phyloP scores from a whole-genome alignment of 495 filamentous ascomycete species.

The Aspergillus sclerotiicarbonarius region DNA sequence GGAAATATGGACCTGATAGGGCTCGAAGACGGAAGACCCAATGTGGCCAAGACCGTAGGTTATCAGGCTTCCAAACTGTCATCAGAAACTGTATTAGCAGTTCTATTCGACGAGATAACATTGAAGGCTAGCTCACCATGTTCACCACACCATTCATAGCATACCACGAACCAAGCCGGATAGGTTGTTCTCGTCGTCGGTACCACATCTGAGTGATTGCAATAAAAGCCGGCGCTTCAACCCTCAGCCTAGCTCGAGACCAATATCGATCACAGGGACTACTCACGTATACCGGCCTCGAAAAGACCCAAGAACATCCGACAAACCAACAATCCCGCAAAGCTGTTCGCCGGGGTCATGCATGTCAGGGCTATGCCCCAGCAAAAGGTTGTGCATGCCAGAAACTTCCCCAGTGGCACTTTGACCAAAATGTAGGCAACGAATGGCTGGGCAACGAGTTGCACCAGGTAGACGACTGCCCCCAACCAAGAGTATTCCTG shows the following conservation, averaged over 20 bases:
- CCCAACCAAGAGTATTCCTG: conserved; percentile 55
- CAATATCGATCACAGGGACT: not conserved
- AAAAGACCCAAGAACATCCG: conserved; percentile 64
- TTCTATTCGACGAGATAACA: not conserved
- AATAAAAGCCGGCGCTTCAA: conserved; percentile 54
- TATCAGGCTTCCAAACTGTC: conserved; percentile 47
- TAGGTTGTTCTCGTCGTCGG: conserved; percentile 56
- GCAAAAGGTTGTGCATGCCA: conserved; percentile 54
- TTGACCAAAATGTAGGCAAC: conserved; percentile 41
- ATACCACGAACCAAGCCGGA: conserved; percentile 59
- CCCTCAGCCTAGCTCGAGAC: not conserved
- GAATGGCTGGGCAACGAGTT: conserved; percentile 46
- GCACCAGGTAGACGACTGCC: conserved; percentile 49
- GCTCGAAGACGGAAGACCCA: conserved; percentile 46
- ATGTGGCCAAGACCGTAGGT: conserved; percentile 63
- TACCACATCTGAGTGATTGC: conserved; percentile 66
- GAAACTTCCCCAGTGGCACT: conserved; percentile 48
- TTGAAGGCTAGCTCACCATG: conserved; percentile 35
- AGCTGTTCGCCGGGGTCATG: conserved; percentile 57
- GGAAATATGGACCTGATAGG: conserved; percentile 48
- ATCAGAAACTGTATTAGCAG: not conserved
- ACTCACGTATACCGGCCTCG: conserved; percentile 50
- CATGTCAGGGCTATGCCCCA: conserved; percentile 57
- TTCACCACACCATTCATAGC: conserved; percentile 57
- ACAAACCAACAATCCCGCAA: conserved; percentile 52